A percentile compares a stretch with the other conserved stretches of the same genome.
phyloP scores from a whole-genome alignment of 1,284 basidiomycete species.

The Cerioporus squamosus region DNA sequence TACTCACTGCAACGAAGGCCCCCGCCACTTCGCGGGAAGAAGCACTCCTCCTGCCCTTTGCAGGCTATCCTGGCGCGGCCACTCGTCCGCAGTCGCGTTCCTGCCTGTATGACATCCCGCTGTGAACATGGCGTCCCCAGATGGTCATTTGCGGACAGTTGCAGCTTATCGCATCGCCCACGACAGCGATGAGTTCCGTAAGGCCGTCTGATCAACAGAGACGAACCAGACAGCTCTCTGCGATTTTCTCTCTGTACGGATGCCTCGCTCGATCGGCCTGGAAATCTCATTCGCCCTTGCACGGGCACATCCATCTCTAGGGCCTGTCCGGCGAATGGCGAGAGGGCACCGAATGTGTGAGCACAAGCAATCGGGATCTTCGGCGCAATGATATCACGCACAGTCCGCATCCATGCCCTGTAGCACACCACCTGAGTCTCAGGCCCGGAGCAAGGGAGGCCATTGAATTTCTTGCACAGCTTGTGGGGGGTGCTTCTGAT shows the following conservation, averaged over 20 bases:
- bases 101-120: too few species aligned
- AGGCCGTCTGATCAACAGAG: background rate
- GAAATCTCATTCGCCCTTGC: too few species aligned
- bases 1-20: background rate
- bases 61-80: constrained; percentile 1
- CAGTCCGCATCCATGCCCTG: constrained; percentile 8
- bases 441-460: constrained; percentile 15
- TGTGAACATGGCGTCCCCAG: background rate
- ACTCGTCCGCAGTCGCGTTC: background rate
- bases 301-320: too few species aligned
- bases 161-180: constrained; percentile 3
- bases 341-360: background rate
- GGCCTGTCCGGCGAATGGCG: background rate
- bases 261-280: background rate
- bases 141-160: background rate
- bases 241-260: background rate
- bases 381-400: constrained; percentile 2
- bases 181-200: background rate
- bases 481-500: constrained; percentile 24
- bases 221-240: background rate
- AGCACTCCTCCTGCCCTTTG: constrained; percentile 15
- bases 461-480: constrained; percentile 23
- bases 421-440: background rate
- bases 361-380: too few species aligned
- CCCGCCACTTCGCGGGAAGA: constrained; percentile 20